Base-by-base conservation (phyloP, 2,329 filamentous ascomycete species). In the Coniochaeta sp. region DNA sequence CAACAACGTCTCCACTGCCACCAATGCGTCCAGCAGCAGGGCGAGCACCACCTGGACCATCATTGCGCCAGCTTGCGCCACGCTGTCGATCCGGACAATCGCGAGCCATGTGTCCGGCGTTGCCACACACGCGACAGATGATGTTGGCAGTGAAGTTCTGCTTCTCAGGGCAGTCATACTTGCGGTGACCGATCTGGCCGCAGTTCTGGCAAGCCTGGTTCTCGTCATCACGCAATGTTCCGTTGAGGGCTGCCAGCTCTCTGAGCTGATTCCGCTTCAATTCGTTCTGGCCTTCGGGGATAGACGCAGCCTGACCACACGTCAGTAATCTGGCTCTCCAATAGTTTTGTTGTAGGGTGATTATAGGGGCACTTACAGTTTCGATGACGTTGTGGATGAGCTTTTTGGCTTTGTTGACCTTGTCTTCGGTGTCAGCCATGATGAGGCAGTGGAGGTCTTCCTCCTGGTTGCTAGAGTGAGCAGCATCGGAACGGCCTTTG, bases 131-230 rank as follows among this genome's bases (percentile, higher is more conserved):
- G 69, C 93, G 93, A 78, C 95, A 99, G 72, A 99, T 98, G 73
- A 99, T 98, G 77, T 92, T 98, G 69, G 95, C 93, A n/a, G 95
- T 99, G 77, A 89, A 98, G 78, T 99, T 99, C 73, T 93, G 91
- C 75, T 95, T 91, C 78, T 99, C 91, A 16, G 95, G 95, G 69
- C 95, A 99, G 73, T 99, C 95, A 74, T 97, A 98, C 78, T 99
- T 99, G 77, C 95, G 89, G 76, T 99, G 95, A 63, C 95, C 95
- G 66, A 99, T 99, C 82, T 98, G 92, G 68, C 95, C 95, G 76
- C 91, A 99, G 81, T 99, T 99, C 79, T 99, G 95, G 78, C 95
- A 99, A 66, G 95, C 95, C 75, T 99, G 95, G 76, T 99, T 99
- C 74, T 99, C 95, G 70, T 99, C 95, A 72, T 99, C 95, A 80